These are phyloP conservation scores for Taiozyma sp. DNA, from an alignment of 1,139 yeast genomes.

Conservation along the genomic window DNA sequence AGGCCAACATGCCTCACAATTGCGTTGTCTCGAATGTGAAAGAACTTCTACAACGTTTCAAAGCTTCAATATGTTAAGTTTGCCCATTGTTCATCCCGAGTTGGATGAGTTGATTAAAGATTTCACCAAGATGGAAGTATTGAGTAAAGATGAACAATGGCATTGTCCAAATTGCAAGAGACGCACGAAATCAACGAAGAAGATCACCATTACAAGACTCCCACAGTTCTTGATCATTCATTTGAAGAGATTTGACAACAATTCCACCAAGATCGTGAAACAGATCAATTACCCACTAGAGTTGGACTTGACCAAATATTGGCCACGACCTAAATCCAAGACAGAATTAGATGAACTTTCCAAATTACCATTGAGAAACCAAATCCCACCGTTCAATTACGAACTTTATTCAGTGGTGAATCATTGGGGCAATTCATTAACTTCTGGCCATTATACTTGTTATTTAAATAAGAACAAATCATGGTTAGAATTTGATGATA, in stretches of 20 bases:
- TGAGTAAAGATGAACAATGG: constrained; percentile 88
- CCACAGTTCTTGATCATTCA: constrained; percentile 74
- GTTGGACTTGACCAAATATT: constrained; percentile 69
- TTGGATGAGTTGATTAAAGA: constrained; percentile 64
- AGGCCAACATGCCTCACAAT: constrained; percentile 82
- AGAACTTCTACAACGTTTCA: constrained; percentile 85
- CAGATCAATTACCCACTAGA: constrained; percentile 38
- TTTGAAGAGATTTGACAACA: constrained; percentile 65
- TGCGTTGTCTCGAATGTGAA: constrained; percentile 72
- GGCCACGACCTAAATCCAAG: constrained; percentile 54
- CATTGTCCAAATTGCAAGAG: constrained; percentile 77
- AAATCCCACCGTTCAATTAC: constrained; percentile 74
- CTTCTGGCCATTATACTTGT: constrained; percentile 92
- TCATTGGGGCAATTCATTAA: constrained; percentile 67
- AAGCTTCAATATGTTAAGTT: constrained; percentile 69
- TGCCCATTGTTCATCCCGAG: constrained; percentile 47
- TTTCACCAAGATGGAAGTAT: constrained; percentile 60
- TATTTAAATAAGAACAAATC: constrained; percentile 62
- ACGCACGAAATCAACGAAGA: constrained; percentile 63
- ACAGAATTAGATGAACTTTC: constrained; percentile 41
- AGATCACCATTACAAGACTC: constrained; percentile 62
- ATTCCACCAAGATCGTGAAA: constrained; percentile 28
- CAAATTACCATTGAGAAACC: constrained; percentile 67
- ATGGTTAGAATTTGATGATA: constrained; percentile 53
- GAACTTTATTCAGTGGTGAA: constrained; percentile 83